Evolutionary conservation across 1,284 basidiomycete genomes (phyloP), one percentile per base, ranked within the genome.

Genomic region (Sutorius eximius): DNA sequence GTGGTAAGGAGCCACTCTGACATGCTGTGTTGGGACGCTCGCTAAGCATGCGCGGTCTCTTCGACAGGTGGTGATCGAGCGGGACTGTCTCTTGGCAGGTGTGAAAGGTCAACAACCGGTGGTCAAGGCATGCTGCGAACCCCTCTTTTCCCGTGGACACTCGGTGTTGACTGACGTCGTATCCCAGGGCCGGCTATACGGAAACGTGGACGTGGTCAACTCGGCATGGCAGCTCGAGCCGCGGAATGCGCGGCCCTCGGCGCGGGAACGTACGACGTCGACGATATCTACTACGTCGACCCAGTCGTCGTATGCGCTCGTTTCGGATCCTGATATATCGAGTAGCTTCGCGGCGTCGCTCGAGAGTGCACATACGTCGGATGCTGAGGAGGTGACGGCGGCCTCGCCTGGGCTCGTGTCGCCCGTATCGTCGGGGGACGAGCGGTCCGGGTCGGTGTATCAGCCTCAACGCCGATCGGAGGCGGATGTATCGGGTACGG

Each of bases 221-320:
- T 89, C 86, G 2, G 75, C 82, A 22, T 91, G 89, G 89, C 86
- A 89, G 63, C 80, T 91, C 24, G 89, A 91, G 66, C 82, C 84
- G n/a, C 80, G 79, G 30, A 70, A 74, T 16, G 75, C 78, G 29
- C 75, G 76, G 13, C 74, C 77, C 44, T 79, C 81, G 0, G 73
- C 77, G 15, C 75, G 89, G 61, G 85, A 86, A 57, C 83, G 88
- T 22, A 89, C 88, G 0, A 82, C 82, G 3, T 91, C 89, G 18
- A 84, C 85, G 4, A 76, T 83, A 6, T 90, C 88, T 3, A 87
- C 87, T 6, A 72, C 82, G 0, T 91, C 88, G 8, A 86, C 85
- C 0, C 86, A 82, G 38, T 91, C 89, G 10, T 91, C 88, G 0
- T 91, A 85, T 61, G 88, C 89, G 3, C 77, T 89, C 52, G 76